phyloP scores from a whole-genome alignment of 495 filamentous ascomycete species.

The Neurospora africana region DNA sequence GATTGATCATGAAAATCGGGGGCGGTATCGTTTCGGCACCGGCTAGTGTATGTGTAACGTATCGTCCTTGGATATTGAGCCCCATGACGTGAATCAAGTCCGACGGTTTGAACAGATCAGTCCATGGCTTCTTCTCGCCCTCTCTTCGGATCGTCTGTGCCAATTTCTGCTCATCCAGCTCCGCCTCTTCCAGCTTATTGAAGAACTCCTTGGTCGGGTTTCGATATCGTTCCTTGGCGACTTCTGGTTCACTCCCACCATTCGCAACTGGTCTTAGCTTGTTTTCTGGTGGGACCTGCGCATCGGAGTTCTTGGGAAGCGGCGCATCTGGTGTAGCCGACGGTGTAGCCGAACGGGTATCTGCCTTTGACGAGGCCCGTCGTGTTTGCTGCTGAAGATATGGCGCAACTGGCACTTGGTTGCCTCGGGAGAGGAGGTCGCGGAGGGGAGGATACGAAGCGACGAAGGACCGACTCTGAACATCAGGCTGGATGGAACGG shows the following conservation, averaged over 20 bases:
- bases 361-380: neutral
- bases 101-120: conserved; percentile 5
- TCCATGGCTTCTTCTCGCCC: neutral
- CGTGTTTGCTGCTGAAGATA: neutral
- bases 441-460: neutral
- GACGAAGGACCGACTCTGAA: neutral
- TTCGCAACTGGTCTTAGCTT: neutral
- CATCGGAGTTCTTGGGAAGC: neutral
- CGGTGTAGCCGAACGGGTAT: neutral
- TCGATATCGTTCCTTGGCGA: neutral
- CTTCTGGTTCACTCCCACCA: neutral
- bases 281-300: neutral
- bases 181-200: neutral
- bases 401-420: neutral
- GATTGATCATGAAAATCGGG: conserved; percentile 20
- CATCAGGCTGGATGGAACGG: neutral
- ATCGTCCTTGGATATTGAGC: conserved; percentile 34
- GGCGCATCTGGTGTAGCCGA: neutral
- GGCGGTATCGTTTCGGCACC: conserved; percentile 19
- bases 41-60: conserved; percentile 40
- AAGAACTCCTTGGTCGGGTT: neutral
- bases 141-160: neutral
- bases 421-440: neutral
- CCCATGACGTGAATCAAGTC: conserved; percentile 45
- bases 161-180: neutral